A percentile compares a stretch with the other conserved stretches of the same genome.
Evolutionary conservation across 2,329 filamentous ascomycete species (phyloP).

Genomic region (Penicillium hordei): DNA sequence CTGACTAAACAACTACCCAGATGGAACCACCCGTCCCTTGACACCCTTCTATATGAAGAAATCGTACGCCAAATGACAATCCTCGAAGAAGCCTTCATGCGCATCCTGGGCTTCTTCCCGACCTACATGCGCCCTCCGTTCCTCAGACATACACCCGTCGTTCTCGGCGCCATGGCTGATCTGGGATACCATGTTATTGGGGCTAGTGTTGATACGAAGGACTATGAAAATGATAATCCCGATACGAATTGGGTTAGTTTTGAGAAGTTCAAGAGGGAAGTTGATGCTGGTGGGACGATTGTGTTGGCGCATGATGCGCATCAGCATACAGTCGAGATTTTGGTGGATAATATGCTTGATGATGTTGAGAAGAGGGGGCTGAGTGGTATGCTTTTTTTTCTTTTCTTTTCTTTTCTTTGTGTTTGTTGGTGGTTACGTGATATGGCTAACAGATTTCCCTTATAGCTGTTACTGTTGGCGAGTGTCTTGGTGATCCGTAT

Average conservation of each 20-base stretch:
- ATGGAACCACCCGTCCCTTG: slow-evolving; percentile 44
- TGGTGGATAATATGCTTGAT: slow-evolving; percentile 37
- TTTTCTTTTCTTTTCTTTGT: background rate
- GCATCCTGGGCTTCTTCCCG: slow-evolving; percentile 47
- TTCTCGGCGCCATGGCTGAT: slow-evolving; percentile 38
- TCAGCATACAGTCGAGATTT: slow-evolving; percentile 34
- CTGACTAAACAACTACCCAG: slow-evolving; percentile 16
- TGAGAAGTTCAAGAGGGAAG: slow-evolving; percentile 32
- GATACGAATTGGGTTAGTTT: slow-evolving; percentile 31
- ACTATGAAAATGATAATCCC: slow-evolving; percentile 40
- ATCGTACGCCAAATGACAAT: slow-evolving; percentile 43
- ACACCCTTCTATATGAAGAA: slow-evolving; percentile 31
- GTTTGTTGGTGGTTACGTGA: background rate
- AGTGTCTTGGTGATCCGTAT: slow-evolving; percentile 56
- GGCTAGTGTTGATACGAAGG: slow-evolving; percentile 46
- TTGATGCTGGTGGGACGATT: slow-evolving; percentile 36
- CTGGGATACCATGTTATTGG: slow-evolving; percentile 50
- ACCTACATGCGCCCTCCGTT: slow-evolving; percentile 53
- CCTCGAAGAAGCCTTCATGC: slow-evolving; percentile 42
- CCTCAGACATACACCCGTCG: slow-evolving; percentile 35
- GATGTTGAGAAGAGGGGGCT: slow-evolving; percentile 46
- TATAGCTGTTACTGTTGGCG: slow-evolving; percentile 55
- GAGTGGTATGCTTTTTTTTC: slow-evolving; percentile 26
- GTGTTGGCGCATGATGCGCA: slow-evolving; percentile 42
- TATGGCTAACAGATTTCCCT: background rate